Evolutionary conservation across 805 yeast genomes (phyloP).

Genomic region (Lachancea dasiensis): DNA sequence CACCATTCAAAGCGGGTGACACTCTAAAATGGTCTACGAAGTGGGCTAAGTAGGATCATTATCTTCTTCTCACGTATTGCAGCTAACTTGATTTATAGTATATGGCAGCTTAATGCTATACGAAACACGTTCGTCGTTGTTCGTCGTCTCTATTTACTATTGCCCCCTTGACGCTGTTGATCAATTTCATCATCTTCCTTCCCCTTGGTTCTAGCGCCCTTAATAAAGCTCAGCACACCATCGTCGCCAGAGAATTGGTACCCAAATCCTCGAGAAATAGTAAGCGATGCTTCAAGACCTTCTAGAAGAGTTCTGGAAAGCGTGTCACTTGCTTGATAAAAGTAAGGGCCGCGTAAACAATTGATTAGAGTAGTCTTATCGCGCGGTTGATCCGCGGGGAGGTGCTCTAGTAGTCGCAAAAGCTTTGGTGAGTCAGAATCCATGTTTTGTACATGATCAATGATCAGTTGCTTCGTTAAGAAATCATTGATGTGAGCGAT

Average conservation of each 20-base stretch:
- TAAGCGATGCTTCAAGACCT: slow-evolving; percentile 8
- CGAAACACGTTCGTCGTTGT: no score
- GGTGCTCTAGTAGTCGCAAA: slow-evolving; percentile 3
- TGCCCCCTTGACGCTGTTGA: neutral
- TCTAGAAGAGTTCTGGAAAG: slow-evolving; percentile 8
- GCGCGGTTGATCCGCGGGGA: slow-evolving; percentile 7
- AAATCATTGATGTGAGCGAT: slow-evolving; percentile 10
- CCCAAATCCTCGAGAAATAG: slow-evolving; percentile 9
- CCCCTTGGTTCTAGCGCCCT: slow-evolving; percentile 11
- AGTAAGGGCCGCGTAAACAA: slow-evolving; percentile 12
- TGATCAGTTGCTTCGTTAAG: slow-evolving; percentile 9
- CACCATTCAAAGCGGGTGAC: slow-evolving; percentile 85
- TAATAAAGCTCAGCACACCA: slow-evolving; percentile 9
- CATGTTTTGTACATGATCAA: slow-evolving; percentile 8
- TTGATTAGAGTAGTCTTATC: slow-evolving; percentile 9
- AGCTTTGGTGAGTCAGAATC: slow-evolving; percentile 7
- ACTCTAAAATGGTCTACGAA: slow-evolving; percentile 63
- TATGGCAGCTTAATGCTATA: neutral
- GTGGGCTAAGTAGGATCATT: slow-evolving; percentile 43
- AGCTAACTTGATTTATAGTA: no score
- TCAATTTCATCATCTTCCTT: slow-evolving; percentile 2
- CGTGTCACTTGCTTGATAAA: slow-evolving; percentile 9
- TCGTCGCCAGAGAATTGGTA: slow-evolving; percentile 9
- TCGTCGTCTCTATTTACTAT: no score
- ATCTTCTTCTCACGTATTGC: no score